phyloP scores from a whole-genome alignment of 495 filamentous ascomycete genomes.

The Corynascus novoguineensis region DNA sequence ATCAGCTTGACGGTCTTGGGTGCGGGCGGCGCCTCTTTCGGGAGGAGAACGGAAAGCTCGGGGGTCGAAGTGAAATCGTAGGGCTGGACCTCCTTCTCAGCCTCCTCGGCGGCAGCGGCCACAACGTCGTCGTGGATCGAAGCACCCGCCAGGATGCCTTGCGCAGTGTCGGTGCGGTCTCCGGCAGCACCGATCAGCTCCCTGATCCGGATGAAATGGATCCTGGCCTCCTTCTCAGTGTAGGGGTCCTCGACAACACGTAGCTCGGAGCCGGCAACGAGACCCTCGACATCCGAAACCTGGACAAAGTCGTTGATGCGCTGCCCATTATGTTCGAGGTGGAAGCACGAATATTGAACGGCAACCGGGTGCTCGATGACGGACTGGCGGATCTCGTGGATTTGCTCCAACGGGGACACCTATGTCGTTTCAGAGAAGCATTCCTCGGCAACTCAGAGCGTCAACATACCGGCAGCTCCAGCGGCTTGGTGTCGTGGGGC shows the following conservation, averaged over 20 bases:
- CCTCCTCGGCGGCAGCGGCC: slow-evolving; percentile 46
- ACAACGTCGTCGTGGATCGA: slow-evolving; percentile 78
- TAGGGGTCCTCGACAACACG: slow-evolving; percentile 90
- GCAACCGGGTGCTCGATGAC: slow-evolving; percentile 90
- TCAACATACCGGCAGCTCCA: slow-evolving; percentile 71
- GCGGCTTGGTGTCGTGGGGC: slow-evolving; percentile 67
- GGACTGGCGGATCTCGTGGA: slow-evolving; percentile 95
- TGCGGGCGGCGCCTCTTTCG: slow-evolving; percentile 53
- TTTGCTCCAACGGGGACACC: slow-evolving; percentile 90
- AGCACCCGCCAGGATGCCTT: slow-evolving; percentile 79
- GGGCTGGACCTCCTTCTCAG: slow-evolving; percentile 49
- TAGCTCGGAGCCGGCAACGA: slow-evolving; percentile 68
- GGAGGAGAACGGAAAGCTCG: slow-evolving; percentile 64
- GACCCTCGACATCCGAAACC: slow-evolving; percentile 80
- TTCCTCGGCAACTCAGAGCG: background rate
- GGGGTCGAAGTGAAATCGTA: slow-evolving; percentile 72
- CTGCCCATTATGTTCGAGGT: slow-evolving; percentile 78
- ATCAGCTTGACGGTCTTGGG: slow-evolving; percentile 89
- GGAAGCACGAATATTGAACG: slow-evolving; percentile 98
- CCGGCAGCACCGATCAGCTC: slow-evolving; percentile 91
- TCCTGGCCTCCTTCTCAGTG: slow-evolving; percentile 94
- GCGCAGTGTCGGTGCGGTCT: slow-evolving; percentile 78
- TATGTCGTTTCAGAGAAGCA: slow-evolving; percentile 37
- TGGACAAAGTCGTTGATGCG: slow-evolving; percentile 93
- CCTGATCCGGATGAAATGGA: slow-evolving; percentile 84